These are phyloP conservation scores for Penicillium sp. DNA, from an alignment of 2,329 filamentous ascomycete species.

Conservation along the genomic window DNA sequence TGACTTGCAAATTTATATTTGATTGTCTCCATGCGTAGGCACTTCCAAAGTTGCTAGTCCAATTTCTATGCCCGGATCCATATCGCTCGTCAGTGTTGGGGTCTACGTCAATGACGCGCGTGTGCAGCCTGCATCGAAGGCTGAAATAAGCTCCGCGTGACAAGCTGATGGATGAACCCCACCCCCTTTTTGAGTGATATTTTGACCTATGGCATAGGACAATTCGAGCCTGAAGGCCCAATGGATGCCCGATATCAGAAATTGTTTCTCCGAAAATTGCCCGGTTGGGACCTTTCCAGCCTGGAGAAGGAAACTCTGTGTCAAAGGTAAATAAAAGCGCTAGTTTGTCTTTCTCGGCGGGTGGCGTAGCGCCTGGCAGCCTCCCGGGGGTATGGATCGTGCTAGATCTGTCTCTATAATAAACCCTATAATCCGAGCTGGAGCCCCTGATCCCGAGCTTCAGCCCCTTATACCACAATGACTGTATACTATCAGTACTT, in stretches of 20 bases:
- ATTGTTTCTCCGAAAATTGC: constrained; percentile 5
- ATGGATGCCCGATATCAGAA: constrained; percentile 17
- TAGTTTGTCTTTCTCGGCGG: neutral
- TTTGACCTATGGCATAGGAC: neutral
- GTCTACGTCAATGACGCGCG: neutral
- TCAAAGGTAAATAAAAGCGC: neutral
- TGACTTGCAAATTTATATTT: neutral
- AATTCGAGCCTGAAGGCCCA: constrained; percentile 9
- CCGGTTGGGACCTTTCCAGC: neutral
- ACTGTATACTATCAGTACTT: neutral
- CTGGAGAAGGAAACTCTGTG: neutral
- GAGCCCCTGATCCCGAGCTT: neutral
- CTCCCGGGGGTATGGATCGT: neutral
- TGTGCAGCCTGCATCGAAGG: neutral
- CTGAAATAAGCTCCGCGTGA: constrained; percentile 1
- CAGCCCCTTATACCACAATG: constrained; percentile 1
- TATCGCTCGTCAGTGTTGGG: neutral
- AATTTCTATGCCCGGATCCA: neutral
- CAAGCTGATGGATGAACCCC: neutral
- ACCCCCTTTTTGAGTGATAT: constrained; percentile 9
- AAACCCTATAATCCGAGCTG: neutral
- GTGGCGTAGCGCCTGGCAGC: constrained; percentile 1
- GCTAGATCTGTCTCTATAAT: neutral
- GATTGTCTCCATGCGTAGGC: too few relatives aligned
- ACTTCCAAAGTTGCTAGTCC: too few relatives aligned